phyloP scores from a whole-genome alignment of 345 rosid genomes.

The Salix suchowensis region DNA sequence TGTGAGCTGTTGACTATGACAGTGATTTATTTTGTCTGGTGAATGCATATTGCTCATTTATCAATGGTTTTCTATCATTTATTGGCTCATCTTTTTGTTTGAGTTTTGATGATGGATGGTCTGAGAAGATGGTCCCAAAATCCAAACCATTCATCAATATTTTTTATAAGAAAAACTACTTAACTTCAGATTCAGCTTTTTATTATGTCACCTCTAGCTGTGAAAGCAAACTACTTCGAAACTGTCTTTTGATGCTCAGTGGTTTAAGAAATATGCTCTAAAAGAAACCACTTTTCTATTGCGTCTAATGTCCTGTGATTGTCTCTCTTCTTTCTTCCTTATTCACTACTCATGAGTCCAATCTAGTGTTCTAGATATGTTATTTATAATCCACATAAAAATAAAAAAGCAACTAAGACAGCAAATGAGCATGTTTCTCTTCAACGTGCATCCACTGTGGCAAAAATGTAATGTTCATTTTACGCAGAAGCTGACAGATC shows the following conservation, averaged over 20 bases:
- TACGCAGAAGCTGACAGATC: background rate
- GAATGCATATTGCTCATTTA: background rate
- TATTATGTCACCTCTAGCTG: background rate
- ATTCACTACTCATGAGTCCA: background rate
- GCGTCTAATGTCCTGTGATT: background rate
- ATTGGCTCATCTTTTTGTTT: background rate
- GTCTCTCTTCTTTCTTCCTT: background rate
- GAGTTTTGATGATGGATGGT: background rate
- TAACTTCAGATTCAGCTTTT: too few relatives aligned
- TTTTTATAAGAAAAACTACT: too few relatives aligned
- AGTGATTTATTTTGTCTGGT: background rate
- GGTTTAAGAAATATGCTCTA: background rate
- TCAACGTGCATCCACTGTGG: background rate
- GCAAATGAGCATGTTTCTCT: background rate
- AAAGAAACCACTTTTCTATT: background rate
- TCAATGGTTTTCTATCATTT: background rate
- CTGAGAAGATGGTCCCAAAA: background rate
- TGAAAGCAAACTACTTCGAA: background rate
- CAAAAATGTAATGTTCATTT: background rate
- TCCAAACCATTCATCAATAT: too few relatives aligned
- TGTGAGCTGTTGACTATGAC: background rate
- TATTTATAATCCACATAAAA: background rate
- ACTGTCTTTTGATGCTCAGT: background rate
- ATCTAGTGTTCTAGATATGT: background rate
- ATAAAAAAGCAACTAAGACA: background rate